Evolutionary conservation across 768 basidiomycete species (phyloP).

Genomic region (Pholiota conissans): DNA sequence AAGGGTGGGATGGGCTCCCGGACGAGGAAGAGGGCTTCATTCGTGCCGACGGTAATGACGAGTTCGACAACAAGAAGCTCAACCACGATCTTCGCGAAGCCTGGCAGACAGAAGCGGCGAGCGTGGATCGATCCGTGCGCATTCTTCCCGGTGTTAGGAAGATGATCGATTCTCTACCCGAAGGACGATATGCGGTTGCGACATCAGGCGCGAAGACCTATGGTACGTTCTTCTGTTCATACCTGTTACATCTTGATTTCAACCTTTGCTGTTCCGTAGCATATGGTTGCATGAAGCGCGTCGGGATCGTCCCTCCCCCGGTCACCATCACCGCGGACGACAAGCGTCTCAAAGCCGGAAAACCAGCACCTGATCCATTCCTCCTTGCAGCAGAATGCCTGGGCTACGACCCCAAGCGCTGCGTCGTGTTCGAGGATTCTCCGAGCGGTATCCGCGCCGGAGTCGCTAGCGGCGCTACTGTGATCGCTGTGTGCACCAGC

Average conservation of each 20-base stretch:
- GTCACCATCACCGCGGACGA: slow-evolving; percentile 79
- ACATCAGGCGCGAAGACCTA: slow-evolving; percentile 76
- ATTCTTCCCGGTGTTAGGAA: slow-evolving; percentile 70
- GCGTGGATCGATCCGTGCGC: slow-evolving; percentile 61
- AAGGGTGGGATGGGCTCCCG: slow-evolving; percentile 27
- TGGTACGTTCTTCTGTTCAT: slow-evolving; percentile 33
- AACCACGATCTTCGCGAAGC: slow-evolving; percentile 38
- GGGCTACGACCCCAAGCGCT: slow-evolving; percentile 55
- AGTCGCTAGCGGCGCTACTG: slow-evolving; percentile 70
- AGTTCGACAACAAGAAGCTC: slow-evolving; percentile 24
- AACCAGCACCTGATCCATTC: slow-evolving; percentile 65
- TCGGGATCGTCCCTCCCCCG: slow-evolving; percentile 64
- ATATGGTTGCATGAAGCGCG: slow-evolving; percentile 68
- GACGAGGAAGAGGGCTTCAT: slow-evolving; percentile 34
- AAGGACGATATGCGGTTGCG: slow-evolving; percentile 68
- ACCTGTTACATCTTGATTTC: background rate
- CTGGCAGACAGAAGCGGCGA: slow-evolving; percentile 56
- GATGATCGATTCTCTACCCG: slow-evolving; percentile 66
- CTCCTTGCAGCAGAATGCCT: slow-evolving; percentile 61
- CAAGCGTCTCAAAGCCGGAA: slow-evolving; percentile 66
- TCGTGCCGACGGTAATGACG: slow-evolving; percentile 11
- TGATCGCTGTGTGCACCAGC: slow-evolving; percentile 75
- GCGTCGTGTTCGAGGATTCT: slow-evolving; percentile 81
- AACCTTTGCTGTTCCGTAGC: slow-evolving; percentile 29
- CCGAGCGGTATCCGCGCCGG: slow-evolving; percentile 76